Base-by-base conservation (phyloP, 257 asterid genomes). In the Avicennia marina region DNA sequence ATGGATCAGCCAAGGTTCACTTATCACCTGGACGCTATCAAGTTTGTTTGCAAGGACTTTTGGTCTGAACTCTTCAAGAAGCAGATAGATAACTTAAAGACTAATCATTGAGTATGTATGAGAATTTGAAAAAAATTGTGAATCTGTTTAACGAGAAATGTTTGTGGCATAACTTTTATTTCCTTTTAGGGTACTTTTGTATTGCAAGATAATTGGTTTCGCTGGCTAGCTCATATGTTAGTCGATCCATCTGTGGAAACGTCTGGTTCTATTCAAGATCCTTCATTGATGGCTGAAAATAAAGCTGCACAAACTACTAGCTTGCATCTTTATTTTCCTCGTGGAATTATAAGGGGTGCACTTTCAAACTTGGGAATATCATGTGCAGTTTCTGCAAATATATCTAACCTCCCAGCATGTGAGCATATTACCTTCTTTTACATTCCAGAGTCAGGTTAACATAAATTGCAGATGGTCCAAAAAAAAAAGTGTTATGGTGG, bases 361-460 rank as follows among this genome's bases (percentile, higher is more conserved):
- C 97, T 91, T 40, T 88, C 98, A 46, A 91, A 91, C 82, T 78
- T 91, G 86, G 98, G 98, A 59, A 91, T 91, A 70, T 88, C 88
- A n/a, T 88, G 95, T 83, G 98, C 97, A 68, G 98, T 91, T 75
- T 88, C 98, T 69, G 98, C 97, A 38, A 97, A 91, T 80, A 91
- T 82, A 68, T 83, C 95, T 68, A 82, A 73, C 72, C 90, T 83
- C 64, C 98, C 98, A 42, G 94, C 97, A 68, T 91, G 98, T 91
- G 72, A 90, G 96, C 67, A 45, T n/a, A 44, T 54, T 56, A 0
- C 21, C 65, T 60, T 55, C 26, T 25, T 15, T 53, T 55, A 38
- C 58, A 33, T 47, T 62, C 34, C 55, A 12, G 4, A 18, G 16
- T 63, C 4, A 6, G 11, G 41, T 50, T 47, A 27, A 27, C 51